phyloP scores from a whole-genome alignment of 441 rosid species.

The Eutrema salsugineum region DNA sequence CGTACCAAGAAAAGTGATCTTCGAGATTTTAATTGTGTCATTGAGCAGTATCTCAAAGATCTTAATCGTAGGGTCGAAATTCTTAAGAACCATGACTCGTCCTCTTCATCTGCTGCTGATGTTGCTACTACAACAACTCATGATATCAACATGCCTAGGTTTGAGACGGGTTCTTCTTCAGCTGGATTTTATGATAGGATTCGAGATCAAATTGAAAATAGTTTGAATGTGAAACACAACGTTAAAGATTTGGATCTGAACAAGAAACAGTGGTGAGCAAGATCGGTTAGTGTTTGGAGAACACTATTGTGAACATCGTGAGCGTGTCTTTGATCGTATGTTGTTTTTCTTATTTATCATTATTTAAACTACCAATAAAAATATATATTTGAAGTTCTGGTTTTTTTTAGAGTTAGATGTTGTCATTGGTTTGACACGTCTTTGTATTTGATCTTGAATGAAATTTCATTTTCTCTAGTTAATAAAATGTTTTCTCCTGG shows the following conservation, averaged over 20 bases:
- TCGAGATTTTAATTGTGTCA: background rate
- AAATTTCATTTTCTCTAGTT: background rate
- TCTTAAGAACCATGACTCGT: background rate
- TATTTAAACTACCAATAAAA: background rate
- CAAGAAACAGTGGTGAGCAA: background rate
- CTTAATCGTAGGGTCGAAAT: background rate
- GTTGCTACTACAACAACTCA: background rate
- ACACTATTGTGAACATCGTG: background rate
- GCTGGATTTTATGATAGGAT: background rate
- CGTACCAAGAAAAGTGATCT: background rate
- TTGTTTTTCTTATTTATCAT: background rate
- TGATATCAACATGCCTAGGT: background rate
- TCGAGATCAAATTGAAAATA: background rate
- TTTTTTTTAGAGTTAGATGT: background rate
- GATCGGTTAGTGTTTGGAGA: background rate
- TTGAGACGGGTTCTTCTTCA: background rate
- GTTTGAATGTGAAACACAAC: background rate
- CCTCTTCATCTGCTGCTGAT: background rate
- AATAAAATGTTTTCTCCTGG: background rate
- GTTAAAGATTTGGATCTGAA: constrained; percentile 15
- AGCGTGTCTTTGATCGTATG: background rate
- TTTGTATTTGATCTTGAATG: background rate
- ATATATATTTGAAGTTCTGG: background rate
- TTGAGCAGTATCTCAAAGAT: constrained; percentile 10
- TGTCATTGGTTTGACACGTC: background rate